phyloP scores from a whole-genome alignment of 1,284 basidiomycete genomes.

The Cerioporus squamosus region DNA sequence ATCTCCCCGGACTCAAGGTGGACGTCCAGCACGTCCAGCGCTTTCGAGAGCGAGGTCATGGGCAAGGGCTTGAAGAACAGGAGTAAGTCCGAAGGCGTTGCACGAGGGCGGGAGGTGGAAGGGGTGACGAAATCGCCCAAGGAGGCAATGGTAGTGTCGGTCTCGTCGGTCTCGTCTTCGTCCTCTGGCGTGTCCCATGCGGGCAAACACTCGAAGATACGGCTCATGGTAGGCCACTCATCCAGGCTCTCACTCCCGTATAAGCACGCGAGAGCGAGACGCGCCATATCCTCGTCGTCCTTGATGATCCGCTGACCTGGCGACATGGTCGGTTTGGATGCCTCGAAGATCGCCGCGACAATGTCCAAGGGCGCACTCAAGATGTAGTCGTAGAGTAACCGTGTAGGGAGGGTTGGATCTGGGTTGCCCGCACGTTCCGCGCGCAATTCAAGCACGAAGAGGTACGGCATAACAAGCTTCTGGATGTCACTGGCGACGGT shows the following conservation, averaged over 20 bases:
- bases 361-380: slow-evolving; percentile 69
- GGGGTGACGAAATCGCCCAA: slow-evolving; percentile 82
- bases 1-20: slow-evolving; percentile 95
- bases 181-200: slow-evolving; percentile 73
- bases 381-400: slow-evolving; percentile 78
- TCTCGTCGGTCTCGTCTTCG: slow-evolving; percentile 69
- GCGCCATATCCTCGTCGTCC: slow-evolving; percentile 82
- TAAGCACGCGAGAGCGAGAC: slow-evolving; percentile 85
- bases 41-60: slow-evolving; percentile 72
- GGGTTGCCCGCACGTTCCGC: slow-evolving; percentile 78
- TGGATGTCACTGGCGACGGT: slow-evolving; percentile 74
- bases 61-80: slow-evolving; percentile 84
- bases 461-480: slow-evolving; percentile 85
- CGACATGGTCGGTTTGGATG: slow-evolving; percentile 86
- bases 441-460: slow-evolving; percentile 87
- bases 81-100: slow-evolving; percentile 73
- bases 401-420: slow-evolving; percentile 63
- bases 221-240: slow-evolving; percentile 84
- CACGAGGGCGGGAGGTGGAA: slow-evolving; percentile 60
- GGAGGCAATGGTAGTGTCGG: slow-evolving; percentile 79
- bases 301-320: slow-evolving; percentile 73
- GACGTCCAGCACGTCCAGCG: slow-evolving; percentile 88
- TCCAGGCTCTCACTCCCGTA: slow-evolving; percentile 79
- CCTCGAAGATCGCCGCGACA: slow-evolving; percentile 80
- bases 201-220: slow-evolving; percentile 92